Base-by-base conservation (phyloP, 1,139 yeast species). In the Suhomyces terraborum region DNA sequence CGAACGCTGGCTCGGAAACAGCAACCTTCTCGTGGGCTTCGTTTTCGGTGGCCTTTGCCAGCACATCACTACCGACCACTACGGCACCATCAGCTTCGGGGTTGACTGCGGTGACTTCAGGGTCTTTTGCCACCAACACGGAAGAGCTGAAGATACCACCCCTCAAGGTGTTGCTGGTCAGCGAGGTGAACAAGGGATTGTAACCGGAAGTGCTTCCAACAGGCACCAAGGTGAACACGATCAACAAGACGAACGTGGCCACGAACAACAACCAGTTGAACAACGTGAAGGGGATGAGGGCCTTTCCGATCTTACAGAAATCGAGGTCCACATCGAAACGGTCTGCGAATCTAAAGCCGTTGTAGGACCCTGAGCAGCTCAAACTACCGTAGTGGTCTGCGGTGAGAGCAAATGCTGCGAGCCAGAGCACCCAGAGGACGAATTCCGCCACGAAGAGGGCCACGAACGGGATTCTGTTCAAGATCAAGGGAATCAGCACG, bases 201-300 rank as follows among this genome's bases (percentile, higher is more conserved):
- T 7, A 24, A 18, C 40, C 39, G 4, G 19, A 9, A 18, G 32
- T n/a, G 6, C 14, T 35, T 13, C 29, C 31, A 17, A 14, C 18
- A 2, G 72, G 72, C 13, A 61, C 40, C 19, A 55, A 48, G 4
- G 61, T 46, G 44, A 43, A 65, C 10, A 54, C 27, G 8, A 61
- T 35, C 27, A 59, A 43, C 32, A 62, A 51, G 1, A 44, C 54
- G 36, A 64, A 52, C 16, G 64, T 46, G 5, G 51, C 53, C 8
- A 51, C 43, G 35, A 59, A 64, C 38, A 61, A 47, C 5, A 66
- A 20, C 66, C 67, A 67, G 25, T 52, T 49, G 35, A 67, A 43
- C 26, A 67, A 57, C 0, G 62, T 53, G 42, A 67, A 56, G 2
- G 68, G 66, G 43, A 64, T 55, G 12, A 56, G 41, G 1, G 68